Evolutionary conservation across 225 moss, liverwort and hornwort genomes (phyloP).

Genomic region (Polytrichum commune): DNA sequence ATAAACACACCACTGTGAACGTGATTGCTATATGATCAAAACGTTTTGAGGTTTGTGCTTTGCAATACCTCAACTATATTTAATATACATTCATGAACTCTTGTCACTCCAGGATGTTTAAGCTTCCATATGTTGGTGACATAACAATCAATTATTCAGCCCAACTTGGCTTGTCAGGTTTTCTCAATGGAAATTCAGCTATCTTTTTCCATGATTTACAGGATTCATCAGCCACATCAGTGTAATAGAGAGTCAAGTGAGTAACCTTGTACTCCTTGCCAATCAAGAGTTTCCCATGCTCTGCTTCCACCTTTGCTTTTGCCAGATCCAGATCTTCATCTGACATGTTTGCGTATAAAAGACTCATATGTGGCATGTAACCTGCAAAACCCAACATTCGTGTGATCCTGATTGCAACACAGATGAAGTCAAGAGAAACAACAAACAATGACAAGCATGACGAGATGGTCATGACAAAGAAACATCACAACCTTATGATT

Average conservation of each 20-base stretch:
- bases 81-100: too few relatives aligned
- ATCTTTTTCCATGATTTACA: conserved; percentile 64
- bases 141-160: conserved; percentile 13
- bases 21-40: too few relatives aligned
- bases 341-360: conserved; percentile 65
- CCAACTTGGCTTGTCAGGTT: conserved; percentile 38
- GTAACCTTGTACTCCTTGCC: conserved; percentile 59
- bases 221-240: conserved; percentile 61
- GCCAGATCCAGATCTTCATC: conserved; percentile 64
- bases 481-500: not conserved
- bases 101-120: not conserved
- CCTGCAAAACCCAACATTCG: conserved; percentile 25
- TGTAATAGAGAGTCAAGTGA: conserved; percentile 64
- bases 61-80: too few relatives aligned
- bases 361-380: conserved; percentile 88
- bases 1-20: too few relatives aligned
- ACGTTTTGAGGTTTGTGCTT: too few relatives aligned
- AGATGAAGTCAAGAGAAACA: too few relatives aligned
- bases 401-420: too few relatives aligned
- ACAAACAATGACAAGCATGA: not conserved
- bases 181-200: conserved; percentile 49
- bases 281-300: conserved; percentile 45
- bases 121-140: not conserved
- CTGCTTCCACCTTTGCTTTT: conserved; percentile 58
- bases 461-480: not conserved